Conservation (phyloP, 495 filamentous ascomycete species). For the Podospora fimiseda region DNA sequence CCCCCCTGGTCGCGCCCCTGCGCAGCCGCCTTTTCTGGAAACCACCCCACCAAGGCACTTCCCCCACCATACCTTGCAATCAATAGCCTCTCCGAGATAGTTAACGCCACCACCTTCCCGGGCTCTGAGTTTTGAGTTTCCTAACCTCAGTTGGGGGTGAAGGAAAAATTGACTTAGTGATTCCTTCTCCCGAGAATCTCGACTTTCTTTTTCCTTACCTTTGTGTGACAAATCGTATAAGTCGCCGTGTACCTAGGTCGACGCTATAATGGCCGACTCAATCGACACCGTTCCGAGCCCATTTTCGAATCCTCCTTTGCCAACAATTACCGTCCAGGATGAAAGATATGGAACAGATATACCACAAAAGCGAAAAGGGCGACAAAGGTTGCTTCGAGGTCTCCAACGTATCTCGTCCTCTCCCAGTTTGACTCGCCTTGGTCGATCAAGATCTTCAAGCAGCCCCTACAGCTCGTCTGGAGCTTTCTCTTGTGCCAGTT, state of each 20-base stretch:
- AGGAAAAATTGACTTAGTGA: neutral
- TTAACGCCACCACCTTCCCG: slow-evolving; percentile 13
- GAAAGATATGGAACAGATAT: slow-evolving; percentile 33
- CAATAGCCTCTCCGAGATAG: slow-evolving; percentile 2
- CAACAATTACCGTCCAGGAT: slow-evolving; percentile 6
- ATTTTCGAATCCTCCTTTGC: slow-evolving; percentile 6
- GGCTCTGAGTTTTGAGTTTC: slow-evolving; percentile 8
- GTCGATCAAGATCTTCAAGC: slow-evolving; percentile 58
- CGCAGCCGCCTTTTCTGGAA: neutral
- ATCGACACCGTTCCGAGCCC: slow-evolving; percentile 3
- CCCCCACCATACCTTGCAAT: slow-evolving; percentile 10
- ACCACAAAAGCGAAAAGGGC: slow-evolving; percentile 61
- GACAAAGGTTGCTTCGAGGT: slow-evolving; percentile 66
- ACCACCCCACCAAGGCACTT: neutral
- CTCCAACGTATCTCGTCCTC: slow-evolving; percentile 88
- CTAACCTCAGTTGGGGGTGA: slow-evolving; percentile 9
- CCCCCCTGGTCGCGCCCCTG: neutral
- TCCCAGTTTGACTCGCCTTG: slow-evolving; percentile 60
- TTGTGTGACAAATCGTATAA: too few relatives aligned
- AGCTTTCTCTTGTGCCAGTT: slow-evolving; percentile 77
- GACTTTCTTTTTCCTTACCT: too few relatives aligned
- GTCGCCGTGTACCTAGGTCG: neutral
- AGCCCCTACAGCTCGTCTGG: slow-evolving; percentile 52
- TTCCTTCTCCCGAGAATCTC: neutral
- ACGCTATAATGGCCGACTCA: slow-evolving; percentile 21